Percentiles rank a stretch among this genome's conserved stretches.
Evolutionary conservation across 257 asterid genomes (phyloP).

Genomic region (Fraxinus anomala): DNA sequence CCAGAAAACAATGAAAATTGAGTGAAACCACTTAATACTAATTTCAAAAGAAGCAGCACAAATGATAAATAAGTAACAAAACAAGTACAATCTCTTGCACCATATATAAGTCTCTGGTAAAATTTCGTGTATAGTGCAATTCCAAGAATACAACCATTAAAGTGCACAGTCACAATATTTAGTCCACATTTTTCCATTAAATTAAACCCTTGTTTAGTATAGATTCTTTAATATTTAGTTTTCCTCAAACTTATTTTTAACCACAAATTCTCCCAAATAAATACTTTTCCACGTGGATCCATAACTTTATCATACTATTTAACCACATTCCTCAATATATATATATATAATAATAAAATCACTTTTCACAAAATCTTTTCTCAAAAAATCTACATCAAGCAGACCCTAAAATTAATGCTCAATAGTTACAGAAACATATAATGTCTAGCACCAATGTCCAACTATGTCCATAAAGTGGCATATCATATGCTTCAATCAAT

Average conservation of each 20-base stretch:
- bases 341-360: too few relatives aligned
- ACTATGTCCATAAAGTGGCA: conserved; percentile 2
- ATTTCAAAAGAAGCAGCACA: conserved; percentile 2
- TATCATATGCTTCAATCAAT: neutral
- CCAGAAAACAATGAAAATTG: conserved; percentile 7
- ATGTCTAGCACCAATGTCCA: conserved; percentile 12
- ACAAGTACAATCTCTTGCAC: neutral
- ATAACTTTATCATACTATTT: too few relatives aligned
- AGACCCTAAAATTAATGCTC: neutral
- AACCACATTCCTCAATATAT: too few relatives aligned
- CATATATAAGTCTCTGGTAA: neutral
- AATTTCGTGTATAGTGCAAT: neutral
- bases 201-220: neutral
- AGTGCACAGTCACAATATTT: neutral
- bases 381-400: too few relatives aligned
- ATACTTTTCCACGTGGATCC: too few relatives aligned
- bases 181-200: neutral
- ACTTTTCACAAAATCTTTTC: too few relatives aligned
- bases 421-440: conserved; percentile 8
- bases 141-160: neutral
- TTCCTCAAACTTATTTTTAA: too few relatives aligned
- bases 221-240: too few relatives aligned
- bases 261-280: too few relatives aligned
- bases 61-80: neutral
- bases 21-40: neutral